Evolutionary conservation across 345 rosid genomes (phyloP), one percentile per base, ranked within the genome.

Genomic region (Arabis hirsuta): DNA sequence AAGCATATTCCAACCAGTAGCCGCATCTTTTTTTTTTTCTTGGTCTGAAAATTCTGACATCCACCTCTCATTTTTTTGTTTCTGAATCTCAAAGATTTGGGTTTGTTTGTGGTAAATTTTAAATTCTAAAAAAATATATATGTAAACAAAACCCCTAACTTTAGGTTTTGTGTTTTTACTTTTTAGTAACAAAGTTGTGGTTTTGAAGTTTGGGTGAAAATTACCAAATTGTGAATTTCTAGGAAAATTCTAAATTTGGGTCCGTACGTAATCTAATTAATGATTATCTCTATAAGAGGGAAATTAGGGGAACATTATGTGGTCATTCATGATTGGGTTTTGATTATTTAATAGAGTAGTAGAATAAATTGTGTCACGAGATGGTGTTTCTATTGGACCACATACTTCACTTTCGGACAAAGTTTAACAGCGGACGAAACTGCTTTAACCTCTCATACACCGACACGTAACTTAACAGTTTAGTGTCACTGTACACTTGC

Each of bases 1-100:
- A 51, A 43, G 80, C 36, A 77, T 77, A 77, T 77, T 77, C 80
- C 72, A 56, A 71, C 76, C 76, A 71, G 55, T 70, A 9, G 72
- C 80, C 80, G 73, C 76, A 77, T 77, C 76, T 76, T 76, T 70
- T 39, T 36, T 12, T 44, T 48, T 3, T 52, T 14, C 36, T 39
- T 42, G 31, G 39, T 22, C 61, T 48, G 34, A 20, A 12, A 11
- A 32, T 67, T 67, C 73, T 74, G 64, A 67, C 69, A 60, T 12
- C 57, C 68, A 67, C 78, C 78, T 74, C 73, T 3, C 57, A 44
- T 70, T 63, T 60, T 34, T 26, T 74, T 34, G 9, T 29, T 67
- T 67, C 19, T 52, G 26, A 54, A 68, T 62, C 65, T 47, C 70
- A 24, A 34, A 61, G 44, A 53, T 54, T 70, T 68, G 62, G 65